Conservation (phyloP, 2,329 filamentous ascomycete genomes). For the Apiospora koreana region DNA sequence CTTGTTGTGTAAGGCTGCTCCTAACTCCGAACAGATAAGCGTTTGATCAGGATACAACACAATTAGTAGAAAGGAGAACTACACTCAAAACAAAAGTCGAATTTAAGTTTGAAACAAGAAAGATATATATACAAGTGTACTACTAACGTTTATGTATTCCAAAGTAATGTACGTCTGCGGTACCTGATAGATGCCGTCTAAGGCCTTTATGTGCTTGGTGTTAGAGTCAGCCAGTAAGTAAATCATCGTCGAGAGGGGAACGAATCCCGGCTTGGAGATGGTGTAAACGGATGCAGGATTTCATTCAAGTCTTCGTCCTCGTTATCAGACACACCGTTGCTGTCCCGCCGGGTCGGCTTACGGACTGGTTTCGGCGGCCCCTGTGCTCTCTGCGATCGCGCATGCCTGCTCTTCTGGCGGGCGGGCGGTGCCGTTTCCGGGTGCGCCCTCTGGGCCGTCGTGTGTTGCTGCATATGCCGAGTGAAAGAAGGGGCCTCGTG, state of each 20-base stretch:
- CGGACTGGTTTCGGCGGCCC: background rate
- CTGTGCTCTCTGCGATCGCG: background rate
- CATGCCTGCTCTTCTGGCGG: background rate
- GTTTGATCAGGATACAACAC: background rate
- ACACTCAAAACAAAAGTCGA: background rate
- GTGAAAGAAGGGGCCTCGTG: background rate
- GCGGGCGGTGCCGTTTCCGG: background rate
- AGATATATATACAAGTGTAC: background rate
- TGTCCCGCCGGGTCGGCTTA: slow-evolving; percentile 21
- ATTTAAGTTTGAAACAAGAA: background rate
- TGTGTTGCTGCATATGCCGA: background rate
- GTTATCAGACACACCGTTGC: slow-evolving; percentile 27
- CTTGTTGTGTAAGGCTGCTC: background rate
- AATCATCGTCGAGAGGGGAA: background rate
- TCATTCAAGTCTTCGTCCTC: background rate
- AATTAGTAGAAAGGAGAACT: background rate
- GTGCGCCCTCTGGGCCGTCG: background rate
- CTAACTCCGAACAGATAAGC: background rate
- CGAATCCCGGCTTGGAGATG: background rate
- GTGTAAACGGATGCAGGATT: background rate
- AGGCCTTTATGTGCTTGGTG: background rate
- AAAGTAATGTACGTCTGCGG: background rate
- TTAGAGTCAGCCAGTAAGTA: background rate
- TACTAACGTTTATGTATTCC: background rate
- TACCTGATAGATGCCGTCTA: background rate